These are phyloP conservation scores for Triticum monococcum DNA, from an alignment of 176 grass and related monocot species.

Conservation along the genomic window DNA sequence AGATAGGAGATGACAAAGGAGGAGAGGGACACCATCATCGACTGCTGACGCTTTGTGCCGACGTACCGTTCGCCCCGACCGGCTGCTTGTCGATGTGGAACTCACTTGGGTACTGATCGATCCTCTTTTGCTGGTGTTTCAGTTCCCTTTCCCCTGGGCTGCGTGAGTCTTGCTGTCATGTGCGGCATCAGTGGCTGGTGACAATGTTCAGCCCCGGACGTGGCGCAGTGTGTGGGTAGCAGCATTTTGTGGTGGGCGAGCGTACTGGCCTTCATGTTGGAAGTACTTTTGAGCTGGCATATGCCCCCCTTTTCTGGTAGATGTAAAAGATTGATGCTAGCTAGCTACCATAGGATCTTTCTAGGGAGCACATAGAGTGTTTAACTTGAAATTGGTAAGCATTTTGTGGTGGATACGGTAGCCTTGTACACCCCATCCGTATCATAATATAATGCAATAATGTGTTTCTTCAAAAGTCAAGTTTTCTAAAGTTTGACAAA, in stretches of 20 bases:
- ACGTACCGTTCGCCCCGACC: neutral
- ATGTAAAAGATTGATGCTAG: neutral
- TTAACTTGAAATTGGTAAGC: neutral
- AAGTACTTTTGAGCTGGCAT: neutral
- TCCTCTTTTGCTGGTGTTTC: neutral
- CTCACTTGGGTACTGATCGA: neutral
- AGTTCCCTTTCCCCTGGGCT: neutral
- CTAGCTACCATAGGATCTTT: neutral
- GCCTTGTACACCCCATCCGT: too few relatives aligned
- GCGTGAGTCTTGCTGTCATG: neutral
- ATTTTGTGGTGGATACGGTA: too few relatives aligned
- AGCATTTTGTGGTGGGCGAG: neutral
- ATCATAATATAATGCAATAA: too few relatives aligned
- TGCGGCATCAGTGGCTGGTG: neutral
- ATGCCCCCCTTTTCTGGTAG: neutral
- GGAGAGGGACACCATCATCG: slow-evolving; percentile 5
- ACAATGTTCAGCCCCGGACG: slow-evolving; percentile 9
- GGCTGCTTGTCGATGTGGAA: slow-evolving; percentile 38
- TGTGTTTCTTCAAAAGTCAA: too few relatives aligned
- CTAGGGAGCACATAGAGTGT: neutral
- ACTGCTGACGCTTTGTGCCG: neutral
- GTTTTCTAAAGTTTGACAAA: too few relatives aligned
- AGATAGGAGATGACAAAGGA: slow-evolving; percentile 28
- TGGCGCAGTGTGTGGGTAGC: neutral
- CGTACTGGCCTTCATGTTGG: neutral